Evolutionary conservation across 352 stramenopile species (phyloP), one percentile per base, ranked within the genome.

Genomic region (Pythium vanterpoolii): DNA sequence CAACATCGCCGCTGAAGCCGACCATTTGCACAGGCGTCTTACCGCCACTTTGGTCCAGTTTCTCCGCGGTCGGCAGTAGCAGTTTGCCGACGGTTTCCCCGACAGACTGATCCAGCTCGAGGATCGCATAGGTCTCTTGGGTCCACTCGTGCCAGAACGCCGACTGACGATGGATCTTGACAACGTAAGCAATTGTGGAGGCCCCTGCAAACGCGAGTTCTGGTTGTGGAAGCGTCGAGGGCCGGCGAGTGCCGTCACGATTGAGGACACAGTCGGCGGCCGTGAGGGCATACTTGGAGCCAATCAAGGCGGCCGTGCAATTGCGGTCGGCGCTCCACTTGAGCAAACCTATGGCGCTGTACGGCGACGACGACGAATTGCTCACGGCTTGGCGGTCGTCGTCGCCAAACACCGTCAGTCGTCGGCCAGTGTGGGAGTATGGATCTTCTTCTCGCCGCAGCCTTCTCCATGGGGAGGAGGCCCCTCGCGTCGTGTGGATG

Each of bases 101-200:
- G 4, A 90, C 28, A 2, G 72, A 28, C 4, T 39, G 26, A 54
- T 87, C 81, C 18, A 91, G 63, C 46, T 88, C 72, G 6, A 89
- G 47, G n/a, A 91, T 61, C 36, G 79, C 79, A 57, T 91, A 91
- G 27, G 72, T 77, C 46, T 87, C 73, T 16, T 68, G 51, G 1
- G 66, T 86, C 75, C 77, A 86, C 21, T 81, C 68, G 31, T 72
- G 75, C 80, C 80, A 90, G 51, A 73, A 90, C 26, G 84, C 73
- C 1, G 76, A 83, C 57, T 90, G 80, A 26, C 74, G 77, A 64
- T 90, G 72, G 26, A 88, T 66, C 46, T 64, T 71, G 53, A 61
- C 62, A 5, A 90, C 62, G 3, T 53, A 57, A 0, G 68, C 68
- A 3, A 23, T 39, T 33, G 46, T 24, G 33, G 39, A 8, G 8